phyloP scores from a whole-genome alignment of 2,329 filamentous ascomycete species.

The Talaromyces sp. region DNA sequence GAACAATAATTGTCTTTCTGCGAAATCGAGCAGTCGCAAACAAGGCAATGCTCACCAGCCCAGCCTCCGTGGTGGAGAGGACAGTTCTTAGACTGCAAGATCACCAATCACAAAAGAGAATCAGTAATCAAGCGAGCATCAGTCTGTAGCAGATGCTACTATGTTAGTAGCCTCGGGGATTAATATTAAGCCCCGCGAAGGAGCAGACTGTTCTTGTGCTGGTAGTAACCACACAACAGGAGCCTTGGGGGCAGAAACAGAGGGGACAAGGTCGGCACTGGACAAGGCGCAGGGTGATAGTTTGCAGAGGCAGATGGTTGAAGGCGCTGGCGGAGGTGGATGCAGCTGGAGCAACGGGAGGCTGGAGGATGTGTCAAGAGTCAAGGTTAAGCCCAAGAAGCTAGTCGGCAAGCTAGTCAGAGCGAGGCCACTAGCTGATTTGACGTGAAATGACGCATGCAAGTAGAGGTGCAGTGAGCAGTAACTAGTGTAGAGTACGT shows the following conservation, averaged over 20 bases:
- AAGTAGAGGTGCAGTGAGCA: not conserved
- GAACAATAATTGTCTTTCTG: not conserved
- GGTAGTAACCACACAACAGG: not conserved
- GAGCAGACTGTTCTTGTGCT: slow-evolving; percentile 6
- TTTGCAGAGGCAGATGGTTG: not conserved
- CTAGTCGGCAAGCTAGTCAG: slow-evolving; percentile 1
- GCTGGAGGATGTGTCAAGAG: slow-evolving; percentile 2
- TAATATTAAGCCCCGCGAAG: not conserved
- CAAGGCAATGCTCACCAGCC: slow-evolving; percentile 1
- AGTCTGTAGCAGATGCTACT: not conserved
- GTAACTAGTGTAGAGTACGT: not conserved
- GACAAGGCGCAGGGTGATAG: not conserved
- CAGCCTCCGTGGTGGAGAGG: slow-evolving; percentile 1
- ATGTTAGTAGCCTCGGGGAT: not conserved
- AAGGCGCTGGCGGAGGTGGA: slow-evolving; percentile 4
- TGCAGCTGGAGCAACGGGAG: slow-evolving; percentile 6
- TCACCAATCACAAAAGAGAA: not conserved
- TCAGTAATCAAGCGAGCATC: not conserved
- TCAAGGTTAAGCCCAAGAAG: not conserved
- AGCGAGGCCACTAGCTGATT: not conserved
- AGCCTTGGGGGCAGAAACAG: not conserved
- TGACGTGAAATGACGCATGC: not conserved
- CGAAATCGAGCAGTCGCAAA: not conserved
- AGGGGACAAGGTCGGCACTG: not conserved
- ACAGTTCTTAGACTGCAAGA: not conserved